Evolutionary conservation across 75 land plant species (phyloP), one percentile per base, ranked within the genome.

Genomic region (Gnetum montanum): DNA sequence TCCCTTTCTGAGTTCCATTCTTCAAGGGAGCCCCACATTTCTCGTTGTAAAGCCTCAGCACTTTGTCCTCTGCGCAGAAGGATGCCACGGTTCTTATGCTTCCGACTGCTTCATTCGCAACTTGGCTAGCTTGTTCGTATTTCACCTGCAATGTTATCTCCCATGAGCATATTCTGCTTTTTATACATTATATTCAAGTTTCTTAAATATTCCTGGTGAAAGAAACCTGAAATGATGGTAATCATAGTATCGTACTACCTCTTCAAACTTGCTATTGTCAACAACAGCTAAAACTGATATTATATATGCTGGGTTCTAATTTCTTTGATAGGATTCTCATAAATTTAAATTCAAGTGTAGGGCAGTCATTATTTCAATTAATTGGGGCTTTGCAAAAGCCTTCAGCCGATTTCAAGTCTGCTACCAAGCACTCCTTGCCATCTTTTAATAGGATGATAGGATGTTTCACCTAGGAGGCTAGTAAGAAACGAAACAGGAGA

Each of bases 111-210:
- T 76, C 84, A 57, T 57, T 76, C 5, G 84, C 84, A 26, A 81
- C 77, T 27, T 78, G 81, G 33, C 84, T 81, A 13, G 84, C 84
- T 60, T 81, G 77, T 45, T 77, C 76, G 47, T 81, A 81, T 60
- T 66, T 69, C 15, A 31, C 55, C 84, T 71, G 57, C 46, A 58
- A 34, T 41, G 16, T 41, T 4, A 41, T 18, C 43, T 31, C 31
- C n/a, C n/a, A n/a, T n/a, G n/a, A n/a, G n/a, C n/a, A n/a, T n/a
- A n/a, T n/a, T n/a, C n/a, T n/a, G n/a, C n/a, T n/a, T n/a, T n/a
- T n/a, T n/a, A n/a, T n/a, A n/a, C n/a, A n/a, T n/a, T n/a, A n/a
- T n/a, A n/a, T 31, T n/a, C n/a, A 28, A 50, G 31, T 3, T 27
- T 20, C 16, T 30, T 5, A 13, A 50, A 50, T 22, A 29, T 8